Base-by-base conservation (phyloP, 192 early-diverging fungal genomes). In the Backusella australiensis region DNA sequence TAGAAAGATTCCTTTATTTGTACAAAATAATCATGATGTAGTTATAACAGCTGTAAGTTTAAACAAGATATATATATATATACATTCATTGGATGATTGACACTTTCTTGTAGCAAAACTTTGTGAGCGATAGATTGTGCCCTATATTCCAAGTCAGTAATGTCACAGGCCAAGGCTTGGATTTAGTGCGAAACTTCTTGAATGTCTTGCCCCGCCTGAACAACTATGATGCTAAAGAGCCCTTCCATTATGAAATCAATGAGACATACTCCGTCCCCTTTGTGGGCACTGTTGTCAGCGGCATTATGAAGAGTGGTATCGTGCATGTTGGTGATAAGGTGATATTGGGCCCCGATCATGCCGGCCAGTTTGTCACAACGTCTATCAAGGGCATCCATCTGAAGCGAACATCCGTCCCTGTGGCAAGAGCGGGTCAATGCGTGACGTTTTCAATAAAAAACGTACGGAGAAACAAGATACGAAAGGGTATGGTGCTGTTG, bases 71-170 rank as follows among this genome's bases (percentile, higher is more conserved):
- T 21, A 12, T 17, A 5, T 6, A 19, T 52, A 19, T 49, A 17
- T 21, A 32, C n/a, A 15, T 53, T 21, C n/a, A 17, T 7, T 23
- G n/a, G 32, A 32, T 32, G 32, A 32, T 56, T 56, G 8, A 21
- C 7, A 23, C 12, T 59, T 3, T 26, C 17, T 59, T 26, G 26
- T 23, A 83, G 82, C 75, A 80, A 36, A 89, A 91, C 74, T 98
- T 94, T 87, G 91, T 95, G 52, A 93, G 88, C 75, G 95, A 95
- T 78, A 89, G 96, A 42, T 87, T 98, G 46, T 98, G 96, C 71
- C 96, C 96, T 6, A 91, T 98, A 29, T 98, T 98, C 83, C 94
- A 95, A 80, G 90, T 98, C 36, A 94, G 93, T 78, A 98, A 96
- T 76, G 92, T 98, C 34, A 93, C 92, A 38, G 96, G 95, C 6